These are phyloP conservation scores for Echria macrotheca DNA, from an alignment of 495 filamentous ascomycete species.

Conservation along the genomic window DNA sequence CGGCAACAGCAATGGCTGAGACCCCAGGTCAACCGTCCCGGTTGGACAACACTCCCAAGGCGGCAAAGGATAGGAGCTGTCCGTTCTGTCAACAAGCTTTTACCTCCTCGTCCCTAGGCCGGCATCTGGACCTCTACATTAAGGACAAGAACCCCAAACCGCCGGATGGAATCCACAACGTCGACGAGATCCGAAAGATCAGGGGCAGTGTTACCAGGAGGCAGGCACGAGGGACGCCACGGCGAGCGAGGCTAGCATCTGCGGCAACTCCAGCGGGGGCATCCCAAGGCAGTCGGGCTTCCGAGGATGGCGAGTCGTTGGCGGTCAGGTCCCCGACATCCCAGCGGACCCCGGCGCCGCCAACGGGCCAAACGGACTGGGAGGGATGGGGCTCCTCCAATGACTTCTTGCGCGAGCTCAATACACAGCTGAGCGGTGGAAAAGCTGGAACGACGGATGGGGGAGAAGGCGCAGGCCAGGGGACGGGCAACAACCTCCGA, in stretches of 20 bases:
- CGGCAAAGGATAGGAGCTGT: constrained; percentile 73
- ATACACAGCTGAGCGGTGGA: too few species aligned
- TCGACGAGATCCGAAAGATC: constrained; percentile 77
- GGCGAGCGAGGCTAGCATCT: constrained; percentile 46
- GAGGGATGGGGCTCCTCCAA: too few species aligned
- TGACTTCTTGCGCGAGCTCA: too few species aligned
- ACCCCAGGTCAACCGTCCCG: constrained; percentile 15
- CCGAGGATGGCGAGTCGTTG: constrained; percentile 25
- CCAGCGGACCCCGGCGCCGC: constrained; percentile 34
- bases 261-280: constrained; percentile 35
- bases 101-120: constrained; percentile 87
- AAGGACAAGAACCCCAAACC: constrained; percentile 79
- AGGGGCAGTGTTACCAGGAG: constrained; percentile 77
- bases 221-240: constrained; percentile 58
- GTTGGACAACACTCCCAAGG: too few species aligned
- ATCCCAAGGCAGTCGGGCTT: constrained; percentile 26
- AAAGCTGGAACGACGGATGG: too few species aligned
- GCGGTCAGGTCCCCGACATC: constrained; percentile 26
- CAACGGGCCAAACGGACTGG: too few species aligned
- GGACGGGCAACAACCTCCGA: constrained; percentile 30
- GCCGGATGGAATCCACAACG: constrained; percentile 79
- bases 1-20: constrained; percentile 20
- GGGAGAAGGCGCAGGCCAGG: too few species aligned
- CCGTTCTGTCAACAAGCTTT: constrained; percentile 81
- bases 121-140: constrained; percentile 86